A percentile compares a stretch with the other conserved stretches of the same genome.
phyloP scores from a whole-genome alignment of 1,284 basidiomycete genomes.

The Austroboletus novae-zelandiae region DNA sequence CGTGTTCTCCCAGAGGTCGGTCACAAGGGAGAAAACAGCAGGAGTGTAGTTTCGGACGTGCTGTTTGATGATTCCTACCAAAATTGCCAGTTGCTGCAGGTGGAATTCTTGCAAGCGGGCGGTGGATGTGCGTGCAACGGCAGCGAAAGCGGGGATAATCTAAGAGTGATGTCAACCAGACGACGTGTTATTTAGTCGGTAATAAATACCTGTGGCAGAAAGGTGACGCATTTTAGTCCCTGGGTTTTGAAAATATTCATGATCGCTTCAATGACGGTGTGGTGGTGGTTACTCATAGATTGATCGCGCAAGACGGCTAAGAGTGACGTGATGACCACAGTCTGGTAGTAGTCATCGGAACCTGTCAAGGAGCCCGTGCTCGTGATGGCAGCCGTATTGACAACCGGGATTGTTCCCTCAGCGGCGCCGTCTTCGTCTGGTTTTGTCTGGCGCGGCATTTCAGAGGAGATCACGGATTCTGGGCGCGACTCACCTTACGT shows the following conservation, averaged over 20 bases:
- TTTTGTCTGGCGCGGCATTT: conserved; percentile 47
- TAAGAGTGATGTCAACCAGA: conserved; percentile 34
- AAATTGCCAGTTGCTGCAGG: conserved; percentile 93
- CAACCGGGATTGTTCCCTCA: conserved; percentile 64
- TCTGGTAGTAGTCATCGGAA: conserved; percentile 97
- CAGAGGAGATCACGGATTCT: conserved; percentile 4
- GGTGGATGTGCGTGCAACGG: conserved; percentile 81
- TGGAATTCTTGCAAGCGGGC: conserved; percentile 91
- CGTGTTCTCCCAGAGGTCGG: conserved; percentile 87
- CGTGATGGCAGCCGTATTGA: conserved; percentile 55
- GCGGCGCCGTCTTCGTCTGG: conserved; percentile 74
- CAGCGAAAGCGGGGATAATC: conserved; percentile 96
- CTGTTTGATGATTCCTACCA: conserved; percentile 97
- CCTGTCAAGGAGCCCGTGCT: conserved; percentile 46
- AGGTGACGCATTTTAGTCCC: conserved; percentile 94
- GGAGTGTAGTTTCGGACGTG: conserved; percentile 92
- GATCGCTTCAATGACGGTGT: conserved; percentile 95
- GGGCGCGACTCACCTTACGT: conserved; percentile 66
- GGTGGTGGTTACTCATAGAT: conserved; percentile 81
- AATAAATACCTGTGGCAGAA: conserved; percentile 80
- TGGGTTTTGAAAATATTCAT: conserved; percentile 99
- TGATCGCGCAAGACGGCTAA: conserved; percentile 89
- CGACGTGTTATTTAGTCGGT: background rate
- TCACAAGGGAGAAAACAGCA: conserved; percentile 80
- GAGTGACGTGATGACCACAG: conserved; percentile 90